A percentile compares a stretch with the other conserved stretches of the same genome.
phyloP scores from a whole-genome alignment of 805 yeast genomes.

The Yarrowia divulgata region DNA sequence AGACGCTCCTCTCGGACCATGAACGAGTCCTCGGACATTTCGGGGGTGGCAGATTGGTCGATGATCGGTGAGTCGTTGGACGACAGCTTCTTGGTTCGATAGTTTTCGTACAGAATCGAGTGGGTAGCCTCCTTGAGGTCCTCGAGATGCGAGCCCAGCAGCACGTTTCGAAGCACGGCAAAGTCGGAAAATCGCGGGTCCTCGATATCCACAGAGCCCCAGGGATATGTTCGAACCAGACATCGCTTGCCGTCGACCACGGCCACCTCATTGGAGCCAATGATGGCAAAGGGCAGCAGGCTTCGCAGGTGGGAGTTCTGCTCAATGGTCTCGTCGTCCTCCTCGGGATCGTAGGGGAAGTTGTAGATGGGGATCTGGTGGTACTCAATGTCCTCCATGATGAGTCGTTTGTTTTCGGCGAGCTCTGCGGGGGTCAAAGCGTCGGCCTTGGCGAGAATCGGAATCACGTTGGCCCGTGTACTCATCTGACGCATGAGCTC shows the following conservation, averaged over 20 bases:
- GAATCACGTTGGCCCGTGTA: conserved; percentile 79
- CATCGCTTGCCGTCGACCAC: conserved; percentile 24
- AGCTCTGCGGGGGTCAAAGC: conserved; percentile 73
- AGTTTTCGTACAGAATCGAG: conserved; percentile 75
- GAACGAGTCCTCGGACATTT: conserved; percentile 52
- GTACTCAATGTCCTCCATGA: conserved; percentile 63
- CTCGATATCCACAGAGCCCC: conserved; percentile 62
- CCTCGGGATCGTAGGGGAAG: conserved; percentile 71
- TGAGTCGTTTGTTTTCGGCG: conserved; percentile 58
- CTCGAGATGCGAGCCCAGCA: conserved; percentile 77
- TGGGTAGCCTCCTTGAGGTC: conserved; percentile 84
- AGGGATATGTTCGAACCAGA: conserved; percentile 60
- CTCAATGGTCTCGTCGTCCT: conserved; percentile 52
- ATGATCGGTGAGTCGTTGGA: conserved; percentile 41
- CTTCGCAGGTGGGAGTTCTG: conserved; percentile 53
- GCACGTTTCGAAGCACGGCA: conserved; percentile 61
- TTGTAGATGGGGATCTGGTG: conserved; percentile 72
- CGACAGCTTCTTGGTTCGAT: conserved; percentile 76
- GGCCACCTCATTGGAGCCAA: conserved; percentile 47
- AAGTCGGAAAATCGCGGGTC: conserved; percentile 49
- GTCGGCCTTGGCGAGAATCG: conserved; percentile 83
- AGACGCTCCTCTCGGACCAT: conserved; percentile 53
- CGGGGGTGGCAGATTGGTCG: conserved; percentile 49
- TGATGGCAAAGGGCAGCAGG: conserved; percentile 66
- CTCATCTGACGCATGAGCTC: conserved; percentile 73